A percentile compares a stretch with the other conserved stretches of the same genome.
Evolutionary conservation across 345 rosid species (phyloP).

Genomic region (Isatis tinctoria): DNA sequence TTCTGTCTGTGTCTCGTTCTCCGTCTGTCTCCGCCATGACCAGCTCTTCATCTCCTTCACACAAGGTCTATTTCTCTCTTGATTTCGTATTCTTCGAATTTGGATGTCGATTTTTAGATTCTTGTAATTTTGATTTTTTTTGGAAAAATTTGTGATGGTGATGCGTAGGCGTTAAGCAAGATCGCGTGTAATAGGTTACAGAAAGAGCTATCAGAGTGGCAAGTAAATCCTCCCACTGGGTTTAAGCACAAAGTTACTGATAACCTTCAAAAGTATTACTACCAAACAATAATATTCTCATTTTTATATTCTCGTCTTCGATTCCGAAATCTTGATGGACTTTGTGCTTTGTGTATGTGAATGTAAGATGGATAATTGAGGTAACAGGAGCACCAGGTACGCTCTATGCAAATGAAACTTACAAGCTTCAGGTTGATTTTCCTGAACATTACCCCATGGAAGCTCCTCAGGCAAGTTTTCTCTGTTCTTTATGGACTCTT

Average conservation of each 20-base stretch:
- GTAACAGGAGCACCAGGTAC: slow-evolving; percentile 76
- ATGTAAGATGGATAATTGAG: slow-evolving; percentile 59
- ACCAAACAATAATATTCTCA: not conserved
- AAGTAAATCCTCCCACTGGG: slow-evolving; percentile 84
- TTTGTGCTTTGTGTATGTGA: not conserved
- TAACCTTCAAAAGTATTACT: slow-evolving; percentile 51
- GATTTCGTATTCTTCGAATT: not conserved
- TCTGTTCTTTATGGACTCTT: not conserved
- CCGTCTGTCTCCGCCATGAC: slow-evolving; percentile 48
- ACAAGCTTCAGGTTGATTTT: slow-evolving; percentile 73
- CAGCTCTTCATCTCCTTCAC: slow-evolving; percentile 69
- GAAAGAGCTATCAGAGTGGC: slow-evolving; percentile 96
- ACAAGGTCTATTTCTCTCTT: slow-evolving; percentile 47
- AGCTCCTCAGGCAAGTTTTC: slow-evolving; percentile 58
- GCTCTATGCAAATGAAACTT: slow-evolving; percentile 61
- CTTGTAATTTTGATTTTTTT: not conserved
- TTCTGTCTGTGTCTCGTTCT: not conserved
- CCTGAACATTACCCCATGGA: slow-evolving; percentile 83
- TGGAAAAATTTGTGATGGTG: not conserved
- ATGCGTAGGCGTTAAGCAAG: slow-evolving; percentile 76
- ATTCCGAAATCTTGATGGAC: not conserved
- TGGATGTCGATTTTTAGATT: not conserved
- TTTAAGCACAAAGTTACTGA: slow-evolving; percentile 65
- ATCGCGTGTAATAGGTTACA: slow-evolving; percentile 96
- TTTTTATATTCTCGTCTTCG: not conserved